Base-by-base conservation (phyloP, 179 eudicot genomes). In the Silene coronaria region DNA sequence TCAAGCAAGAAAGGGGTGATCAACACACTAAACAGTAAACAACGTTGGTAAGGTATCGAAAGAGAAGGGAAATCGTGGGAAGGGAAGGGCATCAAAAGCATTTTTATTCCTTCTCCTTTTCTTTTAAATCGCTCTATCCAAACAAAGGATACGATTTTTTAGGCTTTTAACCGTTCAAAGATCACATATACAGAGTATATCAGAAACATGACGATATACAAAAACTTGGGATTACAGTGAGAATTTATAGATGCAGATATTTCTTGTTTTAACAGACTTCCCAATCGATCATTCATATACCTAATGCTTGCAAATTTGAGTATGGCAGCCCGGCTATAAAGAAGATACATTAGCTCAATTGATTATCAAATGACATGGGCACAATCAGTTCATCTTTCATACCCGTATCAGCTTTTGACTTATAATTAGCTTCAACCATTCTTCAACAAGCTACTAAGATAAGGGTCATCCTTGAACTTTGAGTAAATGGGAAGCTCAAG, bases 401-500 rank as follows among this genome's bases (percentile, higher is more conserved):
- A 51, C 57, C 19, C 19, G 24, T 26, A 14, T 48, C 10, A 38
- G 22, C 3, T 23, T 23, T 24, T 70, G 36, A 13, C 10, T 51
- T 48, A 5, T 8, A 17, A 17, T 28, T 19, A 22, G 58, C 19
- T 22, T 46, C 63, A 61, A 74, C 21, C 66, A 48, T 58, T 75
- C 74, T 76, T 63, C 42, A 61, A 79, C 28, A 13, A 53, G 5
- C 60, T 73, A 72, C 72, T 85, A 55, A 91, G 71, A 75, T 83
- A 86, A 19, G 80, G 84, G 55, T 86, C 89, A 64, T 85, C 85
- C 76, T 63, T 80, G 75, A 78, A 83, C 74, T 83, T 87, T 1
- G 87, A 80, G 69, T 95, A 95, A 21, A 80, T 22, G 10, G 97
- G 97, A 76, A 92, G 93, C 64, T 88, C 96, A 73, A 95, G 97